Evolutionary conservation across 257 asterid genomes (phyloP).

Genomic region (Penstemon barbatus): DNA sequence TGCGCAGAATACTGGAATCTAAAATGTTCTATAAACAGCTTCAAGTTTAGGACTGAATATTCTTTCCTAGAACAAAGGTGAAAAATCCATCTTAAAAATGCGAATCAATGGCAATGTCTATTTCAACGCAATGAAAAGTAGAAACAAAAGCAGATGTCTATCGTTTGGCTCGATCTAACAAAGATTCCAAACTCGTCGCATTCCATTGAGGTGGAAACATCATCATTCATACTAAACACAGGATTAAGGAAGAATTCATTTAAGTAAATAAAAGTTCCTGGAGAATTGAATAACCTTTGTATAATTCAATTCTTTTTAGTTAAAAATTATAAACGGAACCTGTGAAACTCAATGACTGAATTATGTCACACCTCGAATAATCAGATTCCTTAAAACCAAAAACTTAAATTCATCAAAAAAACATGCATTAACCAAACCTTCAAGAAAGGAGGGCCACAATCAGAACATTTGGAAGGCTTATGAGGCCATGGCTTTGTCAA

Average conservation of each 20-base stretch:
- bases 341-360: too few species aligned
- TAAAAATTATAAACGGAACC: too few species aligned
- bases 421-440: conserved; percentile 49
- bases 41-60: too few species aligned
- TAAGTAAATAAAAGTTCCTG: not conserved
- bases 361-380: not conserved
- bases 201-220: not conserved
- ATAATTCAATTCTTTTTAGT: too few species aligned
- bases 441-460: conserved; percentile 90
- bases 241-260: not conserved
- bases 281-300: not conserved
- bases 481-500: conserved; percentile 80
- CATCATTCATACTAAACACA: not conserved
- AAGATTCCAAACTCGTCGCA: not conserved
- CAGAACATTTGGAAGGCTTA: conserved; percentile 96
- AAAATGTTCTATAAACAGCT: too few species aligned
- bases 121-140: too few species aligned
- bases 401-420: not conserved
- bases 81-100: too few species aligned
- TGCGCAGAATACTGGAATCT: too few species aligned
- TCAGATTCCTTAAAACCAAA: not conserved
- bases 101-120: too few species aligned
- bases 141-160: not conserved
- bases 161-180: not conserved
- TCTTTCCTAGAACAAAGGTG: too few species aligned